Conservation (phyloP, 2,329 filamentous ascomycete genomes). For the Drechslerella stenobrocha region DNA sequence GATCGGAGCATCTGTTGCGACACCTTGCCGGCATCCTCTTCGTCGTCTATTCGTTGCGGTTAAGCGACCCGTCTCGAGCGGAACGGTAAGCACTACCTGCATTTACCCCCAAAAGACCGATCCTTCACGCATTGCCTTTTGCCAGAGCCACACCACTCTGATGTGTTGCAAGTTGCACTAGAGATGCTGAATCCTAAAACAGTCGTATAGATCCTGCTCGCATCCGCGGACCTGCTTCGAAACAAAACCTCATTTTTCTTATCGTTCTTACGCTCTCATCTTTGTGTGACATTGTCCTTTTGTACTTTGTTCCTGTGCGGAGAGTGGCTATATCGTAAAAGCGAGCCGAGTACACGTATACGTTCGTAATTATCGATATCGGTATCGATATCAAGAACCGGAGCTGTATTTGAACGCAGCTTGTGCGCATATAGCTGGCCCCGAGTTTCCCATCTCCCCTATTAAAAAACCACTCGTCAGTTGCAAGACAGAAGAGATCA, state of each 20-base stretch:
- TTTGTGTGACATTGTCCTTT: slow-evolving; percentile 18
- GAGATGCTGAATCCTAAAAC: slow-evolving; percentile 35
- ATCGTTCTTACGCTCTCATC: slow-evolving; percentile 37
- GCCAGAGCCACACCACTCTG: slow-evolving; percentile 19
- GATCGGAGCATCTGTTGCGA: slow-evolving; percentile 18
- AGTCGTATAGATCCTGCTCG: slow-evolving; percentile 38
- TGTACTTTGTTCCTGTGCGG: slow-evolving; percentile 21
- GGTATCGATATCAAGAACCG: slow-evolving; percentile 32
- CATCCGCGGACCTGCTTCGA: slow-evolving; percentile 9
- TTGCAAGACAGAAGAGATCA: slow-evolving; percentile 26
- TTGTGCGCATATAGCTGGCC: slow-evolving; percentile 23
- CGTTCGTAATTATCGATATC: slow-evolving; percentile 20
- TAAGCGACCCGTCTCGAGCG: slow-evolving; percentile 40
- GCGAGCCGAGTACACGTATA: slow-evolving; percentile 8
- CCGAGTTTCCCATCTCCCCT: slow-evolving; percentile 25
- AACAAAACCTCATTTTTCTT: slow-evolving; percentile 26
- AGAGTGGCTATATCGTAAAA: slow-evolving; percentile 24
- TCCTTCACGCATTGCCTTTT: slow-evolving; percentile 45
- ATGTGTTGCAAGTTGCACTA: slow-evolving; percentile 22
- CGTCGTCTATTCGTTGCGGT: slow-evolving; percentile 38
- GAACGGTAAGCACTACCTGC: slow-evolving; percentile 40
- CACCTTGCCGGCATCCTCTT: background rate
- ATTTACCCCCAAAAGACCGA: slow-evolving; percentile 19
- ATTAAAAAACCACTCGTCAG: slow-evolving; percentile 18
- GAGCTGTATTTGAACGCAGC: slow-evolving; percentile 37